Conservation (phyloP, 768 basidiomycete genomes). For the Gymnopilus junonius region DNA sequence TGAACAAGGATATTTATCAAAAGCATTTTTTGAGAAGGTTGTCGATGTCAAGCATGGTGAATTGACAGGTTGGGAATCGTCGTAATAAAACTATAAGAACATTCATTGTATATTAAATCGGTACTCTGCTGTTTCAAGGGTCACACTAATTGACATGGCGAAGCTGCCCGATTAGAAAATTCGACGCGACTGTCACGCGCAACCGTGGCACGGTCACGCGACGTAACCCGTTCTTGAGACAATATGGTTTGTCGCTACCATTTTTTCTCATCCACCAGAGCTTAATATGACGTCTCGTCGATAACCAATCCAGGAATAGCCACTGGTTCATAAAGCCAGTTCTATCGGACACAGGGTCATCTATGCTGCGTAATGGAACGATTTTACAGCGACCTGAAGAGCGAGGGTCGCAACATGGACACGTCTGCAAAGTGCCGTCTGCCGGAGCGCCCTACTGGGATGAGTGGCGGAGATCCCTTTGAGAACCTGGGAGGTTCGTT, state of each 20-base stretch:
- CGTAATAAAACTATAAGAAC: background rate
- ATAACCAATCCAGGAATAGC: background rate
- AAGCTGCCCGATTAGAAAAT: background rate
- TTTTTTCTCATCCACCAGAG: conserved; percentile 3
- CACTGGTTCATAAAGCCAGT: background rate
- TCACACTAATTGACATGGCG: background rate
- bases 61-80: conserved; percentile 39
- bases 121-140: no score
- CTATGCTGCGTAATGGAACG: conserved; percentile 4
- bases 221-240: background rate
- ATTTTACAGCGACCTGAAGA: background rate
- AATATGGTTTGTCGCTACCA: background rate
- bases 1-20: conserved; percentile 58
- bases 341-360: background rate
- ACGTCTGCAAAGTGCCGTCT: background rate
- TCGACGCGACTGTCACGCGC: conserved; percentile 19
- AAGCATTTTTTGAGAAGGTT: conserved; percentile 72
- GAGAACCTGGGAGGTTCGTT: conserved; percentile 9
- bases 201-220: conserved; percentile 16
- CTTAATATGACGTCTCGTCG: background rate
- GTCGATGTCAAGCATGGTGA: conserved; percentile 48
- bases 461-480: background rate
- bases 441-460: background rate
- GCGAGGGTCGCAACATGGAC: background rate
- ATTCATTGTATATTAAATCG: background rate